phyloP scores from a whole-genome alignment of 164 flowering plant genomes.

The grape (Vitis vinifera) region DNA sequence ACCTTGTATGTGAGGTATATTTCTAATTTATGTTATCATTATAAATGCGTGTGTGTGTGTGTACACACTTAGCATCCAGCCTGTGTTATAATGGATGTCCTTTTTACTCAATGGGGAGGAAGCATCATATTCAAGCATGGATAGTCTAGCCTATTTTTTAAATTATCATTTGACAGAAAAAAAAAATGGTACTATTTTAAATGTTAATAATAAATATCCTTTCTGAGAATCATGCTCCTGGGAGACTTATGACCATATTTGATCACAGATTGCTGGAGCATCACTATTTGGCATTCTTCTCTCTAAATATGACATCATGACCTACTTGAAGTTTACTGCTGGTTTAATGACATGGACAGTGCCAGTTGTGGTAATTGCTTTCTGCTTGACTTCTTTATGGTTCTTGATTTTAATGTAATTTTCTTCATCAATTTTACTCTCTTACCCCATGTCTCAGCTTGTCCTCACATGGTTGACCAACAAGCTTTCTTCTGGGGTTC shows the following conservation, averaged over 20 bases:
- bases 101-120: neutral
- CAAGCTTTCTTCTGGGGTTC: slow-evolving; percentile 87
- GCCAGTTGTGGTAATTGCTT: slow-evolving; percentile 75
- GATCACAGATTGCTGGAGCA: slow-evolving; percentile 85
- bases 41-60: neutral
- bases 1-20: slow-evolving; percentile 90
- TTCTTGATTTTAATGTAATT: neutral
- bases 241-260: slow-evolving; percentile 1
- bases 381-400: neutral
- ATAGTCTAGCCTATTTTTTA: no score
- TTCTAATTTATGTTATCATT: neutral
- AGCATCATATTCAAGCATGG: no score
- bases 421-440: neutral
- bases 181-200: no score
- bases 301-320: slow-evolving; percentile 84
- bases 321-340: slow-evolving; percentile 90
- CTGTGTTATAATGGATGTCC: neutral
- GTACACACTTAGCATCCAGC: no score
- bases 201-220: neutral
- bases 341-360: slow-evolving; percentile 70
- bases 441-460: slow-evolving; percentile 39
- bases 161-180: no score
- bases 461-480: slow-evolving; percentile 81
- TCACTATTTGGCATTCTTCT: slow-evolving; percentile 87
- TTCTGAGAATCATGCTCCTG: neutral